Evolutionary conservation across 139 green algal genomes (phyloP).

Genomic region (Chlamydomonas asymmetrica): DNA sequence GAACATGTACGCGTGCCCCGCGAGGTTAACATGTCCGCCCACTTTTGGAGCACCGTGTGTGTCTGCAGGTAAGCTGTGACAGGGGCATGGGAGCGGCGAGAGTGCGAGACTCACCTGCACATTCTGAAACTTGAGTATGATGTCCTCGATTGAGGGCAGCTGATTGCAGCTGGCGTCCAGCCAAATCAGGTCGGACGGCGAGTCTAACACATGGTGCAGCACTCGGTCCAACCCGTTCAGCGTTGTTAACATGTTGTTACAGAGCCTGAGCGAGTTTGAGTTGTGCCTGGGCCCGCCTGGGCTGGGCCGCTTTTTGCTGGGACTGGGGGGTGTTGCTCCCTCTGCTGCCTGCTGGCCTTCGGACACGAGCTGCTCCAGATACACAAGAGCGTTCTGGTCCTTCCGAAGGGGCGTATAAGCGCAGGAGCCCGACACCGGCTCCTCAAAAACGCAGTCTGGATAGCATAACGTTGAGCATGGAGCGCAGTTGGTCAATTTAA

Average conservation of each 20-base stretch:
- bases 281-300: constrained; percentile 31
- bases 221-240: constrained; percentile 18
- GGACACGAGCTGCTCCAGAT: no score
- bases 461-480: no score
- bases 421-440: no score
- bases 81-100: neutral
- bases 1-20: neutral
- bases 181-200: constrained; percentile 39
- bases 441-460: no score
- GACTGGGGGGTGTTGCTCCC: no score
- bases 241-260: constrained; percentile 27
- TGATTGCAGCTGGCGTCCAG: constrained; percentile 48
- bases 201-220: constrained; percentile 29
- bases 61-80: neutral
- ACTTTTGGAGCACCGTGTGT: neutral
- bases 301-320: no score
- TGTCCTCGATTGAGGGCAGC: constrained; percentile 36
- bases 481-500: no score
- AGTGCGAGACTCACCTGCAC: constrained; percentile 23
- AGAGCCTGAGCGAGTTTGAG: constrained; percentile 20
- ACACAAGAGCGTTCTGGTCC: no score
- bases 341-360: no score
- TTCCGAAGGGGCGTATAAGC: no score
- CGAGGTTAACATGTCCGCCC: neutral
- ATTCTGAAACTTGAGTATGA: constrained; percentile 35